Percentiles rank a stretch among this genome's conserved stretches.
Evolutionary conservation across 2,329 filamentous ascomycete genomes (phyloP).

Genomic region (Knoxdaviesia proteae): DNA sequence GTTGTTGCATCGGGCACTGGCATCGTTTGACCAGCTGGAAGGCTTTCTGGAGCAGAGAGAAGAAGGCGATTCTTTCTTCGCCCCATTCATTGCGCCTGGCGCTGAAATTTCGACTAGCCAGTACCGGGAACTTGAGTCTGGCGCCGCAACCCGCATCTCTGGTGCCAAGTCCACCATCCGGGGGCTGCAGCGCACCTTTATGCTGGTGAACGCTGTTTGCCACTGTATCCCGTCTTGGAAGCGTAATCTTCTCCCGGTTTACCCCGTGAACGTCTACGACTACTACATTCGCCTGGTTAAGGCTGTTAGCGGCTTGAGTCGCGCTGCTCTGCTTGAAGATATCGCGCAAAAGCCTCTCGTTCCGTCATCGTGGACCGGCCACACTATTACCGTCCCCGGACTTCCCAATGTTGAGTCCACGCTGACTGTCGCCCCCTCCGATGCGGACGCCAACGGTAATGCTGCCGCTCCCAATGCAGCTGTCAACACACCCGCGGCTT

Average conservation of each 20-base stretch:
- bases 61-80: constrained; percentile 46
- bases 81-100: constrained; percentile 29
- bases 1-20: constrained; percentile 52
- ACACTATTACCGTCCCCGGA: no score
- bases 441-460: background rate
- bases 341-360: no score
- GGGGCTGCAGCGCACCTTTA: no score
- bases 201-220: constrained; percentile 36
- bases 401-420: no score
- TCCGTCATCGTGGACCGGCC: no score
- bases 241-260: constrained; percentile 45
- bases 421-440: no score
- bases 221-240: constrained; percentile 53
- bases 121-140: no score
- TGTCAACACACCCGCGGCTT: background rate
- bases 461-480: background rate
- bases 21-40: constrained; percentile 44
- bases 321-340: constrained; percentile 44
- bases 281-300: constrained; percentile 57
- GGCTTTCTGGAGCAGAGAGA: constrained; percentile 35
- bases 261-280: constrained; percentile 64
- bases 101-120: no score
- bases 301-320: constrained; percentile 33
- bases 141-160: no score
- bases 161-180: no score